Evolutionary conservation across 2,329 filamentous ascomycete species (phyloP).

Genomic region (Fusarium multiceps): DNA sequence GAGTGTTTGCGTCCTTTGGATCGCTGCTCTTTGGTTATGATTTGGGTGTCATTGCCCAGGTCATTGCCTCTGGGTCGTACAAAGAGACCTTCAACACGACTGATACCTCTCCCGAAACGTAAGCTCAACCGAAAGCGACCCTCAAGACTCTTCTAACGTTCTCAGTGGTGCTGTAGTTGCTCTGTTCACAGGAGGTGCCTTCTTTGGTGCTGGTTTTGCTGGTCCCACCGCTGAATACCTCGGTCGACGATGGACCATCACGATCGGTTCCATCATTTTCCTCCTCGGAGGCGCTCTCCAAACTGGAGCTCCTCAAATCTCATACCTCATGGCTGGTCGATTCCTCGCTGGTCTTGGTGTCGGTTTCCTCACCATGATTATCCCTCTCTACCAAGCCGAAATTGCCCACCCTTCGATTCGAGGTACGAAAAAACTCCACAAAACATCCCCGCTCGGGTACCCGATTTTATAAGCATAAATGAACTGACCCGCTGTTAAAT

Average conservation of each 20-base stretch:
- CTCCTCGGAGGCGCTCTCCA: constrained; percentile 78
- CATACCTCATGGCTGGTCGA: constrained; percentile 76
- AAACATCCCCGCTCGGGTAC: constrained; percentile 69
- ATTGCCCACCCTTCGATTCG: constrained; percentile 70
- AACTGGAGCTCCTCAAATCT: constrained; percentile 68
- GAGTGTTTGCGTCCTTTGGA: constrained; percentile 48
- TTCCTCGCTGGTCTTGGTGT: constrained; percentile 70
- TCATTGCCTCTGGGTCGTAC: constrained; percentile 58
- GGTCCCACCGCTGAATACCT: constrained; percentile 72
- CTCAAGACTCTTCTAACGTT: neutral
- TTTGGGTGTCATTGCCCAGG: constrained; percentile 56
- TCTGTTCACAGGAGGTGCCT: constrained; percentile 79
- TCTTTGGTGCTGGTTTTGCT: constrained; percentile 74
- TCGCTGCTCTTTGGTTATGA: constrained; percentile 44
- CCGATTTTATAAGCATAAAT: constrained; percentile 9
- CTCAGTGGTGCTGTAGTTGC: constrained; percentile 61
- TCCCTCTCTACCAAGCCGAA: constrained; percentile 78
- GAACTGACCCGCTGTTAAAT: neutral
- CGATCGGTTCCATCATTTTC: constrained; percentile 76
- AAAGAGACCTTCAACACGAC: constrained; percentile 34
- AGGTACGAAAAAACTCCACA: neutral
- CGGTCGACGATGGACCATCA: constrained; percentile 77
- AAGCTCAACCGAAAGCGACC: neutral
- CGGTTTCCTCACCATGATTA: constrained; percentile 40
- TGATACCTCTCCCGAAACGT: constrained; percentile 53